Percentiles rank a stretch among this genome's conserved stretches.
Evolutionary conservation across 2,329 filamentous ascomycete genomes (phyloP).

Genomic region (Cordyceps tenuipes): DNA sequence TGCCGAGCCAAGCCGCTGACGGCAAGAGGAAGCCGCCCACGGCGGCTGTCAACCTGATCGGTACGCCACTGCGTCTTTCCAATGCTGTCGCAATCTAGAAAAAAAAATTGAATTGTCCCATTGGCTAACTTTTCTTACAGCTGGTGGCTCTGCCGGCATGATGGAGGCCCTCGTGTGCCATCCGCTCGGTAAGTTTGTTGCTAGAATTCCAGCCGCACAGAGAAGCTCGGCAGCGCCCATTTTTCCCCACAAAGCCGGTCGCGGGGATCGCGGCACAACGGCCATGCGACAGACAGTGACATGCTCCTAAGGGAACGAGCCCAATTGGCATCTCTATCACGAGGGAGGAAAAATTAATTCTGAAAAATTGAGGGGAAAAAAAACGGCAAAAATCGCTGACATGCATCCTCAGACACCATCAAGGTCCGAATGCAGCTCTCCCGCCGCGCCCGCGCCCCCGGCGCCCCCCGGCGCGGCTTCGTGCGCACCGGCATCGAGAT

Average conservation of each 20-base stretch:
- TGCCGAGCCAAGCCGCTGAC: conserved; percentile 25
- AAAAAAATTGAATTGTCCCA: conserved; percentile 12
- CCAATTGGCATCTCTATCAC: background rate
- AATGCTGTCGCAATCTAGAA: background rate
- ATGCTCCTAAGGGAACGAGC: background rate
- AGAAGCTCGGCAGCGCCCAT: background rate
- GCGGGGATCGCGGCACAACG: conserved; percentile 6
- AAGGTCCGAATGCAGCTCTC: conserved; percentile 99
- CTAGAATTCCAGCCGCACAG: background rate
- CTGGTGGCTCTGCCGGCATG: conserved; percentile 95
- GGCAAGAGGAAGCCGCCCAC: conserved; percentile 67
- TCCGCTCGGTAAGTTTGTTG: conserved; percentile 61
- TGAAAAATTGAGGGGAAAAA: background rate
- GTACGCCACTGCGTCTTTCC: conserved; percentile 37
- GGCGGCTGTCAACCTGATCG: conserved; percentile 83
- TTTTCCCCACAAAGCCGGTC: conserved; percentile 5
- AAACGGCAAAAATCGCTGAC: conserved; percentile 1
- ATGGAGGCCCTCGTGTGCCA: conserved; percentile 98
- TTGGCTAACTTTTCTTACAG: conserved; percentile 37
- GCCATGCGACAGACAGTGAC: background rate
- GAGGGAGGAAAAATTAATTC: background rate
- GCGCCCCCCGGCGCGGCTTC: conserved; percentile 82
- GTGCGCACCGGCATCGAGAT: conserved; percentile 79
- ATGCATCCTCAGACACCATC: conserved; percentile 63
- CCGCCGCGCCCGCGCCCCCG: conserved; percentile 70